phyloP scores from a whole-genome alignment of 352 stramenopile species.

The Phytophthora quininea region DNA sequence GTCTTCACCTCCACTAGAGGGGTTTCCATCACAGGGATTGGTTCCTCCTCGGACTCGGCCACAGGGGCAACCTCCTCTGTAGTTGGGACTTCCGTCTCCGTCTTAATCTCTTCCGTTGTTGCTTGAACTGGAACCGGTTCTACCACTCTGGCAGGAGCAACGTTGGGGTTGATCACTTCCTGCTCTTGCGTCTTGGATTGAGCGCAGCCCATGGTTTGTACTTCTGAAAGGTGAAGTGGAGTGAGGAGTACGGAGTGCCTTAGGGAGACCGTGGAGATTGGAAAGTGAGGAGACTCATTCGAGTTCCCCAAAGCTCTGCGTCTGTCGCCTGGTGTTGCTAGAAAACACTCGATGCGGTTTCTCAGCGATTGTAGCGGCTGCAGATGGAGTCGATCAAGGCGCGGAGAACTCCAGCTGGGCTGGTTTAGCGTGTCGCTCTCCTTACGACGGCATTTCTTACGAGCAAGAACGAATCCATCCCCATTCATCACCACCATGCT shows the following conservation, averaged over 20 bases:
- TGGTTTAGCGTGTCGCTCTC: not conserved
- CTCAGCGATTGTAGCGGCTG: constrained; percentile 4
- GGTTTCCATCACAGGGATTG: constrained; percentile 14
- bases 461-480: not conserved
- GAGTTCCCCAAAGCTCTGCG: constrained; percentile 1
- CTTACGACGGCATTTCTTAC: constrained; percentile 24
- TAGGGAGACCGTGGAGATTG: constrained; percentile 17
- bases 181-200: constrained; percentile 62
- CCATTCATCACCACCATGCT: not conserved
- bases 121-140: not conserved
- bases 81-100: not conserved
- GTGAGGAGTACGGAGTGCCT: constrained; percentile 11
- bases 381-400: constrained; percentile 6
- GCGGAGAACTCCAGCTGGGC: constrained; percentile 12
- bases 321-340: constrained; percentile 7
- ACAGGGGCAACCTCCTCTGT: not conserved
- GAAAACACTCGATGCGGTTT: constrained; percentile 9
- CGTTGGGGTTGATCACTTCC: constrained; percentile 39
- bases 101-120: not conserved
- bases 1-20: constrained; percentile 28
- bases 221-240: constrained; percentile 3
- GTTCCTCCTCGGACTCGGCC: constrained; percentile 21
- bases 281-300: constrained; percentile 18
- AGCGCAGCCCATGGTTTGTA: constrained; percentile 60
- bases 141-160: not conserved